A percentile compares a stretch with the other conserved stretches of the same genome.
Conservation (phyloP, 805 yeast species). For the Spathaspora gorwiae region DNA sequence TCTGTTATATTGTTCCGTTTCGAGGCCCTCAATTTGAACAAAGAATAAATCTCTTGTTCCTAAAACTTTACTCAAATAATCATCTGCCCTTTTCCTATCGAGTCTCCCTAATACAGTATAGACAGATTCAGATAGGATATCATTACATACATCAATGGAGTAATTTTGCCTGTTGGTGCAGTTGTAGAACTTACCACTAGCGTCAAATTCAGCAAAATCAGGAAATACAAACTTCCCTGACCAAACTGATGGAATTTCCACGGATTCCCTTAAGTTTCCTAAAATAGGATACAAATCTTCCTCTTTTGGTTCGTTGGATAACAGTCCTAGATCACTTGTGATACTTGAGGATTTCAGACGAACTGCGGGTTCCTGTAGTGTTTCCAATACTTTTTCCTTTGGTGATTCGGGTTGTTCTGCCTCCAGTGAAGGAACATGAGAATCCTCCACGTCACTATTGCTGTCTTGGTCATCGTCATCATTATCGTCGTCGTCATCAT, state of each 20-base stretch:
- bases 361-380: background rate
- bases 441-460: conserved; percentile 2
- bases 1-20: conserved; percentile 20
- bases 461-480: conserved; percentile 2
- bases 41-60: conserved; percentile 51
- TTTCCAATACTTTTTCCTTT: background rate
- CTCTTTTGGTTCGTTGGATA: conserved; percentile 15
- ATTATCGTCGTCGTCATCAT: conserved; percentile 8
- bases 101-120: conserved; percentile 62
- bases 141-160: conserved; percentile 21
- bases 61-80: conserved; percentile 47
- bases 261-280: conserved; percentile 1
- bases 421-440: background rate
- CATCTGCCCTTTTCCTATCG: conserved; percentile 48
- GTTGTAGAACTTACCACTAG: conserved; percentile 32
- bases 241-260: conserved; percentile 31
- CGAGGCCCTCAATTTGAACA: conserved; percentile 34
- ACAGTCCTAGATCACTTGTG: conserved; percentile 14
- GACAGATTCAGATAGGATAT: conserved; percentile 22
- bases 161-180: conserved; percentile 20
- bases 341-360: conserved; percentile 6
- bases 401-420: background rate
- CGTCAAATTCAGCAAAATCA: conserved; percentile 43
- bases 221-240: conserved; percentile 46
- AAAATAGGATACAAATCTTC: conserved; percentile 32